phyloP scores from a whole-genome alignment of 2,329 filamentous ascomycete species.

The Ophiostoma perfectum region DNA sequence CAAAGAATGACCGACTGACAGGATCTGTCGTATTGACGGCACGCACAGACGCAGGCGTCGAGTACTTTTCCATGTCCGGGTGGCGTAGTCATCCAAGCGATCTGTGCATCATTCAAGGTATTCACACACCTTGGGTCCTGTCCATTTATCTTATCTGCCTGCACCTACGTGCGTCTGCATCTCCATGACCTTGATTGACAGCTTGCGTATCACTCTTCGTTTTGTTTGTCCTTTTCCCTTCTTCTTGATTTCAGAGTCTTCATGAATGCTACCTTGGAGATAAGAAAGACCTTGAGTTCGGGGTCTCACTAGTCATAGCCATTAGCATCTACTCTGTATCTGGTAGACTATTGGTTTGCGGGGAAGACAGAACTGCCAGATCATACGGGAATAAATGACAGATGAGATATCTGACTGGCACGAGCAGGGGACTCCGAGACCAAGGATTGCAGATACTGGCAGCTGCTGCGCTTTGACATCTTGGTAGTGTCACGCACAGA shows the following conservation, averaged over 20 bases:
- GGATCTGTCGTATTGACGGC: background rate
- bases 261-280: background rate
- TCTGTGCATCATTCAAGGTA: background rate
- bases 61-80: background rate
- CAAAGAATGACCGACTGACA: background rate
- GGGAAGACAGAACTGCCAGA: too few species aligned
- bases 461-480: constrained; percentile 5
- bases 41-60: constrained; percentile 1
- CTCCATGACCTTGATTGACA: background rate
- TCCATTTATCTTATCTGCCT: background rate
- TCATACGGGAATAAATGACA: too few species aligned
- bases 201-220: background rate
- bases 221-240: background rate
- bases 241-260: background rate
- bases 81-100: background rate
- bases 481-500: background rate
- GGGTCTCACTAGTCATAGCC: background rate
- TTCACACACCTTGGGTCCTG: background rate
- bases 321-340: background rate
- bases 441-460: background rate
- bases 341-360: background rate
- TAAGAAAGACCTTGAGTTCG: background rate
- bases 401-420: too few species aligned
- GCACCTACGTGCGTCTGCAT: background rate
- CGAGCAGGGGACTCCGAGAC: too few species aligned